Evolutionary conservation across 2,329 filamentous ascomycete genomes (phyloP).

Genomic region (Microsporum audouinii): DNA sequence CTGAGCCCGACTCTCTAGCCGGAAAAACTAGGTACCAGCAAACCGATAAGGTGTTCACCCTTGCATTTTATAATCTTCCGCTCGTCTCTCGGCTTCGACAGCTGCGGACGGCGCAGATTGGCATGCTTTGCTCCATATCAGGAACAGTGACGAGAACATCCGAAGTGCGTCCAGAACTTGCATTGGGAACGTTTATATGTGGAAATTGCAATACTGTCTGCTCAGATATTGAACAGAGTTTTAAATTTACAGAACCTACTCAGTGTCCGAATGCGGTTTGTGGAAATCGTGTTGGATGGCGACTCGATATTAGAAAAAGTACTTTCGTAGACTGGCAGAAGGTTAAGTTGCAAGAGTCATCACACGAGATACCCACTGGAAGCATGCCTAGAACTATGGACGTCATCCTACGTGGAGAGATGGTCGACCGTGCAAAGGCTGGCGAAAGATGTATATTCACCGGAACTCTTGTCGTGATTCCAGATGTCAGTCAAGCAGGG

Average conservation of each 20-base stretch:
- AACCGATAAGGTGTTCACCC: conserved; percentile 88
- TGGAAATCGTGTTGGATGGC: conserved; percentile 84
- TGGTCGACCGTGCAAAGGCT: conserved; percentile 93
- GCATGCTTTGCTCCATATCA: conserved; percentile 86
- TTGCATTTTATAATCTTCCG: conserved; percentile 88
- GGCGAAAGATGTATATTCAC: conserved; percentile 98
- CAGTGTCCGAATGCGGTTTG: conserved; percentile 85
- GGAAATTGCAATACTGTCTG: conserved; percentile 75
- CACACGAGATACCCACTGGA: conserved; percentile 91
- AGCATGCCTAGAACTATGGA: conserved; percentile 99
- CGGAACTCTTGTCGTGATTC: conserved; percentile 88
- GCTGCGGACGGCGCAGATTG: conserved; percentile 79
- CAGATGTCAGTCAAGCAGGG: conserved; percentile 88
- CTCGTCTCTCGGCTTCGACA: conserved; percentile 76
- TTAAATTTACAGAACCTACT: conserved; percentile 91
- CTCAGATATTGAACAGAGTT: conserved; percentile 90
- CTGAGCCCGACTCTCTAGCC: conserved; percentile 42
- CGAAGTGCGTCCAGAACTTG: conserved; percentile 88
- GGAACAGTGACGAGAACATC: conserved; percentile 95
- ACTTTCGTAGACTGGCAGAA: conserved; percentile 99
- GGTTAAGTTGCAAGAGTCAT: conserved; percentile 95
- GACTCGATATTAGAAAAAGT: conserved; percentile 90
- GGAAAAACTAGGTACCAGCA: conserved; percentile 81
- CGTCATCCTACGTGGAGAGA: conserved; percentile 88
- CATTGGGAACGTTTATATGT: conserved; percentile 83